Base-by-base conservation (phyloP, 2,329 filamentous ascomycete genomes). In the Metarhizium rileyi region DNA sequence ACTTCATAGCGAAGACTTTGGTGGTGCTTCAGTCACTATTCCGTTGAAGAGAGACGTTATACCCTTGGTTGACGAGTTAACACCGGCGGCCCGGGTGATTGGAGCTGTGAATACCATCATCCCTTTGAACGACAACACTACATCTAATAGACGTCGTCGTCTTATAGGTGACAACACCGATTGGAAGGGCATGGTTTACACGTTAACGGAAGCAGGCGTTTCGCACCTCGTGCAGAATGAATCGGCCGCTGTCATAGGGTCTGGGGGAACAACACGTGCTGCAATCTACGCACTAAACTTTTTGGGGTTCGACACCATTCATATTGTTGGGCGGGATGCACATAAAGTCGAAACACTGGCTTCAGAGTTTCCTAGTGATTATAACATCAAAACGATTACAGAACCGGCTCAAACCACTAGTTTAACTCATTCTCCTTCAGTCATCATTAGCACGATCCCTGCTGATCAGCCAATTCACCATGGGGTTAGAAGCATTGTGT, bases 21-120 rank as follows among this genome's bases (percentile, higher is more conserved):
- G 93, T 7, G 93, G 93, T 51, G 91, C 88, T 3, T 96, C 90
- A 3, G 89, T 98, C 43, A 98, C 93, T 0, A 97, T 98, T 46
- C 93, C 93, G 1, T 74, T 98, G 49, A 98, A 98, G 70, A 73
- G 93, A 27, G 88, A 95, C 58, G 82, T 97, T 51, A 89, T 94
- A 70, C 75, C 79, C 0, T 69, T 91, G 5, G 72, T 98, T 14
- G 90, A 97, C 62, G 81, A 84, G 48, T 74, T 96, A 51, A 84
- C 89, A 0, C 78, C 84, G 27, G 84, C 93, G 48, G 91, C 90
- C 14, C 78, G 80, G 55, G 73, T 80, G 27, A 96, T 98, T 53
- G 93, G 93, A 22, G 93, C 93, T 3, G 86, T 97, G 55, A 98
- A 98, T 70, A 98, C 93, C 18, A 85, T 98, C 60, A 80, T 95